Evolutionary conservation across 2,329 filamentous ascomycete genomes (phyloP), one percentile per base, ranked within the genome.

Genomic region (Diplodia intermedia): DNA sequence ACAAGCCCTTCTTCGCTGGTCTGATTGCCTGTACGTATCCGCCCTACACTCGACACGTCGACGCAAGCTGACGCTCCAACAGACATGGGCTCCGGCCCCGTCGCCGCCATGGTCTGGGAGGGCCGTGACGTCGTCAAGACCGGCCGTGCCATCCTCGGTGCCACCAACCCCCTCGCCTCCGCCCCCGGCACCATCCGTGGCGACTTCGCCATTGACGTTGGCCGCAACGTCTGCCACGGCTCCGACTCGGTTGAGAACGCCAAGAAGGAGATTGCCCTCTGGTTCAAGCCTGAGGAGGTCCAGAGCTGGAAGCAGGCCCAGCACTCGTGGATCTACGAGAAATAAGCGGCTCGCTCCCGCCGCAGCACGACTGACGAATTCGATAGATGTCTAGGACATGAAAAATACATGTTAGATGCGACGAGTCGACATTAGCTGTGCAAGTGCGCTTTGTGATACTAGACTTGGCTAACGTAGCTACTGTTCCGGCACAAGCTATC

Each of bases 71-170:
- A 67, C 5, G 12, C 14, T 4, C 40, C 15, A 12, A 71, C 73
- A 97, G 93, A 98, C 89, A 99, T 98, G 95, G 86, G 89, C 83
- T 94, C 90, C 82, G 95, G 95, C 82, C 95, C 95, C 82, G 94
- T 99, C 86, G 91, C 88, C 87, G 95, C 95, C 86, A 99, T 98
- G 94, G 91, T 99, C 85, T 99, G 95, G 95, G 94, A 99, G 85
- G 95, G 95, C 81, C 92, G 91, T 88, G 94, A 99, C 80, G 95
- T 90, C 83, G 94, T 97, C 89, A 98, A 98, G 92, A 97, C 94
- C 76, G 95, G 95, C 84, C 94, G 95, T 81, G 89, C 86, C 83
- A 90, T 99, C 82, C 93, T 99, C 83, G 95, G 95, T 85, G 95
- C 95, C 85, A 99, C 95, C 89, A 98, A 99, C 91, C 95, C 95